A percentile compares a stretch with the other conserved stretches of the same genome.
Conservation (phyloP, 805 yeast genomes). For the Candida krabiensis region DNA sequence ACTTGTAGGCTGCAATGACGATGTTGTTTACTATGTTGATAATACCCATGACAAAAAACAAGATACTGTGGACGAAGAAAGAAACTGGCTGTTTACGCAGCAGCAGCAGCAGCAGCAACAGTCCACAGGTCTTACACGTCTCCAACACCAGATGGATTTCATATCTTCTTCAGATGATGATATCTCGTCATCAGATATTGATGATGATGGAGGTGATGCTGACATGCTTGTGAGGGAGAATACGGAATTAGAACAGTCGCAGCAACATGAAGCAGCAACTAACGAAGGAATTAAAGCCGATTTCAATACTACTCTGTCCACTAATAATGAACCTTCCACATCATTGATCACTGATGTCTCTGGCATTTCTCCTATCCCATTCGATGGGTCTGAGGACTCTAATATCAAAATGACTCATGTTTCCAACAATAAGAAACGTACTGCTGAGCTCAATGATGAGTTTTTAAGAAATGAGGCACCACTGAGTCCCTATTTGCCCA, state of each 20-base stretch:
- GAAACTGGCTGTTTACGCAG: too few species aligned
- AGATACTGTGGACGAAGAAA: background rate
- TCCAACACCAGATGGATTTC: constrained; percentile 4
- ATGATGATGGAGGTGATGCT: background rate
- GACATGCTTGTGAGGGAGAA: background rate
- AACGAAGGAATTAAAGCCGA: background rate
- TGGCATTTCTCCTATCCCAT: background rate
- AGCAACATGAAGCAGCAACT: too few species aligned
- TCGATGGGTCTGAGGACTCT: background rate
- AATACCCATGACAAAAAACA: constrained; percentile 1
- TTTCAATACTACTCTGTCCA: background rate
- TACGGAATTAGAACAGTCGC: background rate
- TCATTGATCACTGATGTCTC: background rate
- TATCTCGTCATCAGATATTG: constrained; percentile 4
- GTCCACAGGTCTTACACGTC: background rate
- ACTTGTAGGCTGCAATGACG: constrained; percentile 32
- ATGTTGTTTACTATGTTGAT: constrained; percentile 19
- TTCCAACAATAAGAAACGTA: constrained; percentile 13
- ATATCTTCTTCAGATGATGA: constrained; percentile 4
- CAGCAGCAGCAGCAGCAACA: constrained; percentile 1
- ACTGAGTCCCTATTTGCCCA: constrained; percentile 16
- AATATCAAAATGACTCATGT: constrained; percentile 1
- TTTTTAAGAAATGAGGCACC: constrained; percentile 11
- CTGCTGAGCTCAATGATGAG: constrained; percentile 19
- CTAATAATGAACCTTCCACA: background rate